phyloP scores from a whole-genome alignment of 495 filamentous ascomycete species.

The Aspergillus funiculosus region DNA sequence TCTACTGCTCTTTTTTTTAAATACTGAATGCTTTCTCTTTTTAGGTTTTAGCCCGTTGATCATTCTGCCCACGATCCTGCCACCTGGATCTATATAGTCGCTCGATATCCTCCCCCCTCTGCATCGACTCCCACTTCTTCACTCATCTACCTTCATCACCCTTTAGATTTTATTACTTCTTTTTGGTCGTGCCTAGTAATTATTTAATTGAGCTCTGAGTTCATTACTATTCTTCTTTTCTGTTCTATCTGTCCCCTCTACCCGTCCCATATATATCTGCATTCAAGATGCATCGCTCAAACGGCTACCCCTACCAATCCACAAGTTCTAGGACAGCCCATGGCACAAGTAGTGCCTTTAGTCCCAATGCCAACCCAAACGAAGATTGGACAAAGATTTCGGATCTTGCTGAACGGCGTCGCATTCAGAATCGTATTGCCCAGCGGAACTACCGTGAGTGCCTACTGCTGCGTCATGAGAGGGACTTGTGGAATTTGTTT shows the following conservation, averaged over 20 bases:
- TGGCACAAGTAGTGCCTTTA: slow-evolving; percentile 92
- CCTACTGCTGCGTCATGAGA: neutral
- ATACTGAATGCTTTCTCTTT: slow-evolving; percentile 14
- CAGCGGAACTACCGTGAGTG: slow-evolving; percentile 96
- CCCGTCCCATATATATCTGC: slow-evolving; percentile 1
- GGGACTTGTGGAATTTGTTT: no score
- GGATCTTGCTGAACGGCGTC: slow-evolving; percentile 84
- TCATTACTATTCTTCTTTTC: neutral
- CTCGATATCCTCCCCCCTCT: slow-evolving; percentile 15
- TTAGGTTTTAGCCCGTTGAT: slow-evolving; percentile 11
- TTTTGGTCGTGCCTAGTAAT: no score
- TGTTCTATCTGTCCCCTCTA: neutral
- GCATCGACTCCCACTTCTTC: neutral
- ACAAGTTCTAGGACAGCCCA: slow-evolving; percentile 55
- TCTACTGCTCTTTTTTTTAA: no score
- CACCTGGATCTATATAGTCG: slow-evolving; percentile 31
- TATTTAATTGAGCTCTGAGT: neutral
- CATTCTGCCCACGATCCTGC: slow-evolving; percentile 18
- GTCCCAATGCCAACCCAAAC: slow-evolving; percentile 89
- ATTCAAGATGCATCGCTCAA: slow-evolving; percentile 36
- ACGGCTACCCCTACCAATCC: slow-evolving; percentile 27
- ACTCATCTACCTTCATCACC: slow-evolving; percentile 4
- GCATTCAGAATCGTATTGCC: slow-evolving; percentile 96
- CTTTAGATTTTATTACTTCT: no score
- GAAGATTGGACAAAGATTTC: slow-evolving; percentile 99